These are phyloP conservation scores for Hymenoscyphus linearis DNA, from an alignment of 2,329 filamentous ascomycete genomes.

Conservation along the genomic window DNA sequence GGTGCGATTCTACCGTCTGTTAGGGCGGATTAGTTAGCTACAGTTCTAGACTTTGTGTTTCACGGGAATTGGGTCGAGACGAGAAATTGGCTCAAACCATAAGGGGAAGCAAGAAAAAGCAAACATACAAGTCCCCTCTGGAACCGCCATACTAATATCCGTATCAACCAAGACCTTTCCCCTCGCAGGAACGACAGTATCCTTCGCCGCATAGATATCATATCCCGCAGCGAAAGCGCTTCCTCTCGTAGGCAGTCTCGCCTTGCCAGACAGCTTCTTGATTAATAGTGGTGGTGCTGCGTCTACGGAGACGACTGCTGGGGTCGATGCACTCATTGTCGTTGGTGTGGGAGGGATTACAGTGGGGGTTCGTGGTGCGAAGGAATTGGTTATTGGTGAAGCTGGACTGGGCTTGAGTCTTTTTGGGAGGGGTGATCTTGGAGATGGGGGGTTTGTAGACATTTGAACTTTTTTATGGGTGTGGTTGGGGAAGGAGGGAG, in stretches of 20 bases:
- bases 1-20: slow-evolving; percentile 84
- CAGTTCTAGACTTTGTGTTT: neutral
- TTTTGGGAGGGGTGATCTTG: slow-evolving; percentile 29
- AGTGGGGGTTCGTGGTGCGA: neutral
- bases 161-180: slow-evolving; percentile 87
- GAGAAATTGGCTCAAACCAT: neutral
- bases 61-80: neutral
- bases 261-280: slow-evolving; percentile 79
- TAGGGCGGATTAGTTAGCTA: neutral
- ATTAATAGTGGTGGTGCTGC: slow-evolving; percentile 41
- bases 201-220: slow-evolving; percentile 78
- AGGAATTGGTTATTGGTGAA: neutral
- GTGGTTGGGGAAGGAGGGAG: slow-evolving; percentile 13
- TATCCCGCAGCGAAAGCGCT: slow-evolving; percentile 89
- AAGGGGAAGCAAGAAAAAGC: slow-evolving; percentile 9
- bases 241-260: slow-evolving; percentile 79
- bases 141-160: slow-evolving; percentile 85
- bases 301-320: slow-evolving; percentile 17
- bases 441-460: slow-evolving; percentile 22
- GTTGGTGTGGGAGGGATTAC: slow-evolving; percentile 1
- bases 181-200: slow-evolving; percentile 70
- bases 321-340: slow-evolving; percentile 9
- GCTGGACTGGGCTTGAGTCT: slow-evolving; percentile 26
- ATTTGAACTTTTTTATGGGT: slow-evolving; percentile 7
- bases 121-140: slow-evolving; percentile 76